Base-by-base conservation (phyloP, 1,139 yeast species). In the Sugiyamaella neomexicana region DNA sequence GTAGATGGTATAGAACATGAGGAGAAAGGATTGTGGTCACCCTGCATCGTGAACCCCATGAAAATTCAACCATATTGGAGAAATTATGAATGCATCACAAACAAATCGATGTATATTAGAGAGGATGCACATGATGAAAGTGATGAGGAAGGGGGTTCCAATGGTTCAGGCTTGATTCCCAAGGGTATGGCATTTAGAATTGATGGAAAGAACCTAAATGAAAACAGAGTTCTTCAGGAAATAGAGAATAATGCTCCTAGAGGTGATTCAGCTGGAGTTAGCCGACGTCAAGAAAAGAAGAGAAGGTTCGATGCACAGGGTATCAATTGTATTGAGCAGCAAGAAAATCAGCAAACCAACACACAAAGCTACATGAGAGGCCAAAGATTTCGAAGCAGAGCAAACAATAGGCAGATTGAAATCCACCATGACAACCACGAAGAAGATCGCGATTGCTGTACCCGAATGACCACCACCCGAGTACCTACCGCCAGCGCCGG, bases 21-120 rank as follows among this genome's bases (percentile, higher is more conserved):
- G 8, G n/a, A 32, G 10, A 32, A 20, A 20, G 48, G 48, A 32
- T 44, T 29, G 40, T 44, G 48, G 48, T 7, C 10, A 2, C 48
- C 48, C 31, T 17, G 7, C 12, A 32, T 12, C 2, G 31, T 44
- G 31, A 20, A 9, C 6, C 48, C 48, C 5, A n/a, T 32, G 27
- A 20, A 31, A 17, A 9, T 15, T n/a, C 16, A 12, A 8, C 48
- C 48, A n/a, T 20, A 9, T 16, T 44, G 46, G 46, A 43, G 16
- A 29, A 32, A 37, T 8, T 17, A 8, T 43, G 46, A 17, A 13
- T 2, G 15, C 13, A 12, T 9, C 34, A 29, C n/a, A 3, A 12
- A 29, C 34, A 7, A 29, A 29, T 9, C 34, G 39, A 13, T 36
- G 17, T 36, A 36, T n/a, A 36, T 36, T 36, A 36, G 39, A 36